Evolutionary conservation across 805 yeast genomes (phyloP).

Genomic region (Myxozyma neglecta): DNA sequence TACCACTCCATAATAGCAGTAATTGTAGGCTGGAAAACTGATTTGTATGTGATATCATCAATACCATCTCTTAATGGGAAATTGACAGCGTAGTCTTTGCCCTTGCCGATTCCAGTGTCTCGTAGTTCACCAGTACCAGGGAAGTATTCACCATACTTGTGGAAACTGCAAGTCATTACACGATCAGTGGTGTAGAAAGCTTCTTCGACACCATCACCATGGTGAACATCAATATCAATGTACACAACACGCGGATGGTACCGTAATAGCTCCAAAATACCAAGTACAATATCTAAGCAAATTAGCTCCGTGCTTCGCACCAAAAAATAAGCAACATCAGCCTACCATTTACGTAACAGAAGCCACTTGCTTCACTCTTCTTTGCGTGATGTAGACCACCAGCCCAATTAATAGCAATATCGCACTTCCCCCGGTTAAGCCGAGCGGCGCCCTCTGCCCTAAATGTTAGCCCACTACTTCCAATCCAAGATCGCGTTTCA

Average conservation of each 20-base stretch:
- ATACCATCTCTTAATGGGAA: slow-evolving; percentile 95
- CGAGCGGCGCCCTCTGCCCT: slow-evolving; percentile 73
- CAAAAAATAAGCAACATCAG: neutral
- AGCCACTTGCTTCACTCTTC: slow-evolving; percentile 90
- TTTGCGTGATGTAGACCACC: slow-evolving; percentile 98
- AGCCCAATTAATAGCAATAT: slow-evolving; percentile 93
- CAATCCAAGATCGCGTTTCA: too few relatives aligned
- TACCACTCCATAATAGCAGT: slow-evolving; percentile 87
- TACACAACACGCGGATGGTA: slow-evolving; percentile 91
- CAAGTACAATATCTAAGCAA: slow-evolving; percentile 74
- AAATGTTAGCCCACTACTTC: too few relatives aligned
- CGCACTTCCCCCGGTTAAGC: slow-evolving; percentile 79
- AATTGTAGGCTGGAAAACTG: slow-evolving; percentile 61
- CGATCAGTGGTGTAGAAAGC: slow-evolving; percentile 93
- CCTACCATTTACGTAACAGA: slow-evolving; percentile 75
- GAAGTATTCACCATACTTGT: slow-evolving; percentile 93
- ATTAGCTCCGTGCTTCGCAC: neutral
- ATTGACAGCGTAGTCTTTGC: slow-evolving; percentile 83
- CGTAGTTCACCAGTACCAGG: slow-evolving; percentile 96
- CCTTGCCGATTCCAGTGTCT: slow-evolving; percentile 85
- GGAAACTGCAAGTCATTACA: slow-evolving; percentile 95
- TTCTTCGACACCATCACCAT: slow-evolving; percentile 98
- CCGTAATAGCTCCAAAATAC: slow-evolving; percentile 77
- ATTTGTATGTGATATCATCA: slow-evolving; percentile 88
- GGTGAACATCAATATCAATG: slow-evolving; percentile 92